Conservation (phyloP, 257 asterid genomes). For the Catharanthus roseus region DNA sequence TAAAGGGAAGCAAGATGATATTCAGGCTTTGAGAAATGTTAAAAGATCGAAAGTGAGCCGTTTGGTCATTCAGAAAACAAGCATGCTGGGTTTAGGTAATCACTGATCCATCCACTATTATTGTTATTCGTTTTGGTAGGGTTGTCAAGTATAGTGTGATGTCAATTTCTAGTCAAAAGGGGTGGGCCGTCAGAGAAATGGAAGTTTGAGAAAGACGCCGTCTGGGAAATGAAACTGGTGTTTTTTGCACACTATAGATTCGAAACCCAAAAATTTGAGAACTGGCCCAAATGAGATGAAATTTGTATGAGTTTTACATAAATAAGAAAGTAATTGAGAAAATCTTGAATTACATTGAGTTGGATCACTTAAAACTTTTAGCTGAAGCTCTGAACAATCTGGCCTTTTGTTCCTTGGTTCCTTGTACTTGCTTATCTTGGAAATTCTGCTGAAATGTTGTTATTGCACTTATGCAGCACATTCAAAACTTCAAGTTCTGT, state of each 20-base stretch:
- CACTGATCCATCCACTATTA: not conserved
- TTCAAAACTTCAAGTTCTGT: constrained; percentile 68
- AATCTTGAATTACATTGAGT: not conserved
- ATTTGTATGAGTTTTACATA: not conserved
- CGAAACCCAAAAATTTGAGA: not conserved
- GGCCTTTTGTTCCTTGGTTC: not conserved
- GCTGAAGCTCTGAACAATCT: not conserved
- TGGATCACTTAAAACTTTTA: not conserved
- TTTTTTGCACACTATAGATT: not conserved
- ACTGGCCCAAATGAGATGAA: not conserved
- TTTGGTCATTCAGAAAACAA: constrained; percentile 68
- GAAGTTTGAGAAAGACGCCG: not conserved
- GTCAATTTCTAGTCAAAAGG: not conserved
- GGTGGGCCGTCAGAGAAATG: not conserved
- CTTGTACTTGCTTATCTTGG: not conserved
- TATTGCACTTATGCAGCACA: constrained; percentile 42
- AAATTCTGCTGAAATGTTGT: constrained; percentile 13
- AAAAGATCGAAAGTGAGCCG: constrained; percentile 82
- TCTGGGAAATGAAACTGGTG: not conserved
- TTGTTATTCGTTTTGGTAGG: not conserved
- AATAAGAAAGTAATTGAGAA: not conserved
- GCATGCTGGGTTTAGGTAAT: constrained; percentile 95
- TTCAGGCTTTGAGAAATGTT: constrained; percentile 54
- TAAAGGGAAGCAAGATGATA: constrained; percentile 83
- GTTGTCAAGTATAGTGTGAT: not conserved